Evolutionary conservation across 306 rosid species (phyloP).

Genomic region (Quercus cerris): DNA sequence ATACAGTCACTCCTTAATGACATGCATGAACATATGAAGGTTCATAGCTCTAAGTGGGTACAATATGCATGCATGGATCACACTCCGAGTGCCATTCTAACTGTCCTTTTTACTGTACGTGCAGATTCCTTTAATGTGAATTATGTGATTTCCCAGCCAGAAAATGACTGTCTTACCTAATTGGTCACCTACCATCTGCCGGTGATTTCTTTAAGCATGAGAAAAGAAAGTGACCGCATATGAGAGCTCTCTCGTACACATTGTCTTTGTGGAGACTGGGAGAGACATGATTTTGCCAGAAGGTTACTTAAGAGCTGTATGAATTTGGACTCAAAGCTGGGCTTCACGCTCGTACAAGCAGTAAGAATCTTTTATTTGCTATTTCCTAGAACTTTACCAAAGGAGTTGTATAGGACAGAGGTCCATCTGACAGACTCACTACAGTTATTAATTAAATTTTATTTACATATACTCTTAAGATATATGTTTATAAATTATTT

Average conservation of each 20-base stretch:
- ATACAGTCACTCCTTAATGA: not conserved
- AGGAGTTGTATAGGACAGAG: not conserved
- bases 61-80: not conserved
- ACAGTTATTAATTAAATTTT: too few relatives aligned
- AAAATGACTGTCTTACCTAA: not conserved
- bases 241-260: not conserved
- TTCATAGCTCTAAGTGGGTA: not conserved
- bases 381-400: not conserved
- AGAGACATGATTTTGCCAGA: not conserved
- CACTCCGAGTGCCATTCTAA: not conserved
- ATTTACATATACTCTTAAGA: too few relatives aligned
- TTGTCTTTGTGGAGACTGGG: not conserved
- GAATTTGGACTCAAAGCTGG: not conserved
- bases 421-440: not conserved
- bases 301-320: not conserved
- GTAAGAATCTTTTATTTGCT: not conserved
- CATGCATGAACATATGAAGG: not conserved
- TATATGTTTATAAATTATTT: too few relatives aligned
- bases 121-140: not conserved
- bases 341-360: not conserved
- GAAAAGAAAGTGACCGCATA: not conserved
- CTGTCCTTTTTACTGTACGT: not conserved
- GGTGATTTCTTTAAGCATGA: not conserved
- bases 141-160: not conserved
- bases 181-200: not conserved